These are phyloP conservation scores for Pseudoperonospora humuli DNA, from an alignment of 352 stramenopile genomes.

Conservation along the genomic window DNA sequence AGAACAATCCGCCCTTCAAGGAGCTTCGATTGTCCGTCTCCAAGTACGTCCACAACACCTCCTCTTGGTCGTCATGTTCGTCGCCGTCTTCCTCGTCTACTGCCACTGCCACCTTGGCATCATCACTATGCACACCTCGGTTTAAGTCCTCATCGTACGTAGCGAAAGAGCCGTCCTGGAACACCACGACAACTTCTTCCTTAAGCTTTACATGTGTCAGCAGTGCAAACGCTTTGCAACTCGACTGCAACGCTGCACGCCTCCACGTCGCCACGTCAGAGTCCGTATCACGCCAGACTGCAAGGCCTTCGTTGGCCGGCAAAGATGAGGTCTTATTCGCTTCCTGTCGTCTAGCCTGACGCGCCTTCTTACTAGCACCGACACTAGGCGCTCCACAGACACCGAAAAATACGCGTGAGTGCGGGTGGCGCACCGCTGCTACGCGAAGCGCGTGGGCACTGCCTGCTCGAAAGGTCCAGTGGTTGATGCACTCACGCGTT, in stretches of 20 bases:
- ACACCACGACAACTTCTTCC: conserved; percentile 59
- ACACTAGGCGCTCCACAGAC: conserved; percentile 33
- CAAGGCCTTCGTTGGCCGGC: conserved; percentile 34
- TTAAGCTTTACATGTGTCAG: conserved; percentile 56
- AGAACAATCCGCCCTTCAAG: conserved; percentile 50
- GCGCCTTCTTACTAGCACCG: conserved; percentile 37
- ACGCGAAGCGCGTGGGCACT: conserved; percentile 40
- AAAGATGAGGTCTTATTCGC: conserved; percentile 19
- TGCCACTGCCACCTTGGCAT: conserved; percentile 19
- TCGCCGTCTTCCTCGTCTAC: conserved; percentile 19
- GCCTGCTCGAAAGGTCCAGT: conserved; percentile 63
- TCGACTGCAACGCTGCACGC: conserved; percentile 27
- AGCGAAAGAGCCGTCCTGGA: conserved; percentile 50
- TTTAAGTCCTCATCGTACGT: conserved; percentile 47
- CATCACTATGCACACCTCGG: conserved; percentile 35
- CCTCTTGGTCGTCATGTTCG: conserved; percentile 11
- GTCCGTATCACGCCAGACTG: conserved; percentile 56
- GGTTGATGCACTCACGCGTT: conserved; percentile 62
- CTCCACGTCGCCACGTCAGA: conserved; percentile 61
- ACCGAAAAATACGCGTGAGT: conserved; percentile 49
- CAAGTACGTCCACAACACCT: conserved; percentile 46
- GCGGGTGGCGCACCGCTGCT: conserved; percentile 46
- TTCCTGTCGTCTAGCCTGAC: conserved; percentile 27
- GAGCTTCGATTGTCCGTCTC: conserved; percentile 49
- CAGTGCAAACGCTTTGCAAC: conserved; percentile 28